These are phyloP conservation scores for Yamadazyma endophytica DNA, from an alignment of 805 yeast genomes.

Conservation along the genomic window DNA sequence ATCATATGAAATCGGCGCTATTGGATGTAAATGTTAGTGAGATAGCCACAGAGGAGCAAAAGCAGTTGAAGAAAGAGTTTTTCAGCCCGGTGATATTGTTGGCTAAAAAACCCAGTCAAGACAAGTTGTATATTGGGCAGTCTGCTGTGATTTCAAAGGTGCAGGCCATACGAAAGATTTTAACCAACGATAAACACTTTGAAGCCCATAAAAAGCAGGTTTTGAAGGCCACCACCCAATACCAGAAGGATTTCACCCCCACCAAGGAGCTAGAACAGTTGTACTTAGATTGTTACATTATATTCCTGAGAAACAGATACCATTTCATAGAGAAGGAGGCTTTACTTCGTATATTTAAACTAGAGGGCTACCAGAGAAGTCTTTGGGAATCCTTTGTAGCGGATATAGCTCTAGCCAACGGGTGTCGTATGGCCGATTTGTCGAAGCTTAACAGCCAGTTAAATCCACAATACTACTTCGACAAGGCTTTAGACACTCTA, in stretches of 20 bases:
- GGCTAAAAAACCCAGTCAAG: constrained; percentile 7
- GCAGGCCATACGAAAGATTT: constrained; percentile 14
- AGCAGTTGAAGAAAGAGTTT: constrained; percentile 1
- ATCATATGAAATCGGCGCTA: constrained; percentile 1
- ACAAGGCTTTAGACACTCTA: constrained; percentile 5
- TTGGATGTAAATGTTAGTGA: constrained; percentile 2
- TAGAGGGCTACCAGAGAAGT: constrained; percentile 2
- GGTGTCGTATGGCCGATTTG: constrained; percentile 7
- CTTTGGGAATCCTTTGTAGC: constrained; percentile 7
- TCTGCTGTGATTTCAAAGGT: constrained; percentile 20
- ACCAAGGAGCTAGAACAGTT: constrained; percentile 5
- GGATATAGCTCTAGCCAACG: constrained; percentile 6
- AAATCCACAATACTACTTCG: constrained; percentile 7
- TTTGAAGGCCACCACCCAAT: not conserved
- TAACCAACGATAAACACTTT: constrained; percentile 8
- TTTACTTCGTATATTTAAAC: constrained; percentile 2
- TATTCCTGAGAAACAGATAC: constrained; percentile 6
- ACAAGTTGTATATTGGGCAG: constrained; percentile 16
- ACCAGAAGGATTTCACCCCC: not conserved
- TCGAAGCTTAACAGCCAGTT: constrained; percentile 4
- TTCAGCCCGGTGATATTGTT: constrained; percentile 6
- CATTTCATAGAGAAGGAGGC: constrained; percentile 8
- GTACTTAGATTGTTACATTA: constrained; percentile 7
- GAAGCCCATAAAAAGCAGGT: constrained; percentile 2
- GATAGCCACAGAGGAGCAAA: constrained; percentile 1